Evolutionary conservation across 352 stramenopile species (phyloP), one percentile per base, ranked within the genome.

Genomic region (Phytophthora ramorum): DNA sequence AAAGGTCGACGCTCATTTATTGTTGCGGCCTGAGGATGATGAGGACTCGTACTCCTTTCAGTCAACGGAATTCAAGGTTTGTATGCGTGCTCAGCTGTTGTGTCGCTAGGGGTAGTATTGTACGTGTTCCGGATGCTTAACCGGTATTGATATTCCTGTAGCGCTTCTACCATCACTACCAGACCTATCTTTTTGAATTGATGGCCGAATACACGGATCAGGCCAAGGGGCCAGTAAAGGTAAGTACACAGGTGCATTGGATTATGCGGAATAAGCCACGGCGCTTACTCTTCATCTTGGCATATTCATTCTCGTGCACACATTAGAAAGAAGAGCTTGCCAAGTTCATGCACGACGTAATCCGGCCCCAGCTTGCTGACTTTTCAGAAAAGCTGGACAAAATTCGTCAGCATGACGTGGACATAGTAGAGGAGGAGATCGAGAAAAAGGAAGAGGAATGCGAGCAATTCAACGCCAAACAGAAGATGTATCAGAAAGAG

Each of bases 141-240:
- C 17, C 13, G 22, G 20, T 44, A 41, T 56, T 35, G 37, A 8
- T 61, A 28, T 19, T 17, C 37, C 7, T 8, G 41, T 38, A 94
- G 86, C 74, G 81, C 20, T 94, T 94, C 56, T 92, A 89, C 53
- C 75, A 85, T 46, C 69, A 87, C 43, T 94, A 92, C 41, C 86
- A 94, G 69, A 64, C 69, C 6, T 76, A 83, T 56, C 46, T 94
- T 34, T 84, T 87, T 48, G 79, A 92, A 26, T 45, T 94, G 24
- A 91, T 94, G 69, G 75, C 77, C 10, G 66, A 83, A 45, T 94
- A 90, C 66, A 89, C 82, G 4, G 81, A 91, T 19, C 78, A 81
- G 43, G 86, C 82, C 6, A 75, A 81, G 40, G 83, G 86, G 7
- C 81, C 86, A 10, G 67, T 77, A 10, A 85, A 83, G 76, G 83